Conservation (phyloP, 225 moss, liverwort and hornwort species). For the Thuidium tamariscinum region DNA sequence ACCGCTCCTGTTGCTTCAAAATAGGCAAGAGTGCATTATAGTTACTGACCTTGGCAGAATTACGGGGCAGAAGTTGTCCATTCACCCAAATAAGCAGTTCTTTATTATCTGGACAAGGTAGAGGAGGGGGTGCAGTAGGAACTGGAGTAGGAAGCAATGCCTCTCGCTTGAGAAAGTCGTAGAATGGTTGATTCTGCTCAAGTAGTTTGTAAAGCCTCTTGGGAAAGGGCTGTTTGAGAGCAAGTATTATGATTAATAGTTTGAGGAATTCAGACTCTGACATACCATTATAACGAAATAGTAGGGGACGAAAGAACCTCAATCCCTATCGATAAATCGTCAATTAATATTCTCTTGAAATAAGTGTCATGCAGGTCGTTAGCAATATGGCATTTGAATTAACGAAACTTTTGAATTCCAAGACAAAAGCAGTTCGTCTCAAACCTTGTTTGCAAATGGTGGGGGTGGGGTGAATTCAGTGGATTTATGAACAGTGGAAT, state of each 20-base stretch:
- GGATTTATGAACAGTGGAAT: constrained; percentile 64
- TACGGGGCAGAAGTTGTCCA: constrained; percentile 53
- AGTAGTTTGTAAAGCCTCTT: constrained; percentile 71
- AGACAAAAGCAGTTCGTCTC: neutral
- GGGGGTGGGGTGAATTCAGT: constrained; percentile 53
- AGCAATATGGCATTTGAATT: neutral
- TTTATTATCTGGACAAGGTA: constrained; percentile 61
- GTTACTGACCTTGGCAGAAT: constrained; percentile 58
- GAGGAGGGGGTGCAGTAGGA: constrained; percentile 17
- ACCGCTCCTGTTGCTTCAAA: neutral
- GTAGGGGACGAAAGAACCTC: neutral
- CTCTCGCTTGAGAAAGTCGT: constrained; percentile 73
- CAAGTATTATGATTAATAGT: constrained; percentile 2
- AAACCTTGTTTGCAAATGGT: constrained; percentile 53
- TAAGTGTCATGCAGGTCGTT: neutral
- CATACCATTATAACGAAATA: neutral
- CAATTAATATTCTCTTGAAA: neutral
- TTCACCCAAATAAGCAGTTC: constrained; percentile 67
- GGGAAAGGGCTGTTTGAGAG: constrained; percentile 73
- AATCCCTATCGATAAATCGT: neutral
- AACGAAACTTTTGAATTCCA: neutral
- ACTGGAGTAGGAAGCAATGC: constrained; percentile 42
- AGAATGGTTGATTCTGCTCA: constrained; percentile 83
- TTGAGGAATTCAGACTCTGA: neutral
- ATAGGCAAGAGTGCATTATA: neutral